A percentile compares a stretch with the other conserved stretches of the same genome.
Evolutionary conservation across 129 eudicot genomes (phyloP).

Genomic region (Lonicera japonica): DNA sequence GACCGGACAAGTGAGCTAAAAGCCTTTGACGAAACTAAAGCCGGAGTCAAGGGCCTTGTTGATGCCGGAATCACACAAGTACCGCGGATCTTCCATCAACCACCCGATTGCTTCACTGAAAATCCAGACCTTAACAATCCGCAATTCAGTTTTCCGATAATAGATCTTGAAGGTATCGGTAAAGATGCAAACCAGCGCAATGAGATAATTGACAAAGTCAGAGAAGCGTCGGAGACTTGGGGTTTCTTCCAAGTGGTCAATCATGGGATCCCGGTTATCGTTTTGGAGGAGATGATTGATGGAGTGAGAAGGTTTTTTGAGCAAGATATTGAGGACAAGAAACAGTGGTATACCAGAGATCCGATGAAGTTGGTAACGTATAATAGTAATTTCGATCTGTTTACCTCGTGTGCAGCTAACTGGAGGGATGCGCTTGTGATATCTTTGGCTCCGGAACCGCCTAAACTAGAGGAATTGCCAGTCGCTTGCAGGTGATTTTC

Average conservation of each 20-base stretch:
- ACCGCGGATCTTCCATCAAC: conserved; percentile 5
- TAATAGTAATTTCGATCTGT: conserved; percentile 31
- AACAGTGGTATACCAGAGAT: conserved; percentile 29
- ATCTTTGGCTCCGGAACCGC: conserved; percentile 22
- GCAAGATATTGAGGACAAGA: conserved; percentile 43
- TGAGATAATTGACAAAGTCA: conserved; percentile 25
- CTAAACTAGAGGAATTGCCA: conserved; percentile 27
- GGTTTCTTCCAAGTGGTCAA: conserved; percentile 60
- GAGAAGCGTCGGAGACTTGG: conserved; percentile 37
- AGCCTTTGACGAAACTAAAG: conserved; percentile 6
- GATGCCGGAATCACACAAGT: conserved; percentile 9
- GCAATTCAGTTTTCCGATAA: conserved; percentile 22
- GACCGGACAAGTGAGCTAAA: conserved; percentile 4
- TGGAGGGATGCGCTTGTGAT: conserved; percentile 40
- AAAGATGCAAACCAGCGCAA: background rate
- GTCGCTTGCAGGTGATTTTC: conserved; percentile 24
- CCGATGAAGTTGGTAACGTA: background rate
- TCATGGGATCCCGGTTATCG: conserved; percentile 34
- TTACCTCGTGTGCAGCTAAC: conserved; percentile 20
- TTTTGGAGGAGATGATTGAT: conserved; percentile 27
- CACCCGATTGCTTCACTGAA: background rate
- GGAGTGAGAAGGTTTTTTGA: conserved; percentile 38
- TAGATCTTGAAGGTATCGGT: conserved; percentile 28
- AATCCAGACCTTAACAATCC: background rate
- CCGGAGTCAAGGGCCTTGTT: conserved; percentile 13